phyloP scores from a whole-genome alignment of 345 rosid genomes.

The Camelina neglecta region DNA sequence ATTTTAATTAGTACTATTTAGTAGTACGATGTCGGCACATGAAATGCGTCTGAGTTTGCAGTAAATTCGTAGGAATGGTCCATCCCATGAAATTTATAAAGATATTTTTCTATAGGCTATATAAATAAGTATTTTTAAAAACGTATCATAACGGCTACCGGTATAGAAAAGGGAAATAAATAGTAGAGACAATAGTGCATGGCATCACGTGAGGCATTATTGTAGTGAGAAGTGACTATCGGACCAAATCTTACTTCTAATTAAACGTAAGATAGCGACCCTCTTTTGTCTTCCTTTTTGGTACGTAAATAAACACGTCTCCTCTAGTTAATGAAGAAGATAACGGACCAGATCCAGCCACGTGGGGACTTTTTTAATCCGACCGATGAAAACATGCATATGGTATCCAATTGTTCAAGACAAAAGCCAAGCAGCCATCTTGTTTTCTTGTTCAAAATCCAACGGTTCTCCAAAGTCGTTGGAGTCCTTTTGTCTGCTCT shows the following conservation, averaged over 20 bases:
- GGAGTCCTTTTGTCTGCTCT: neutral
- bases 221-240: neutral
- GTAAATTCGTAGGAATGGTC: neutral
- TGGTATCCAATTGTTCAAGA: slow-evolving; percentile 37
- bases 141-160: neutral
- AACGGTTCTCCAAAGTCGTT: slow-evolving; percentile 10
- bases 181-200: slow-evolving; percentile 26
- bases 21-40: neutral
- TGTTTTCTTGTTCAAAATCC: slow-evolving; percentile 34
- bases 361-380: neutral
- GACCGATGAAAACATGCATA: neutral
- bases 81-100: neutral
- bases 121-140: neutral
- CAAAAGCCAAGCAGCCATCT: slow-evolving; percentile 49
- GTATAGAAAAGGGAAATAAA: neutral
- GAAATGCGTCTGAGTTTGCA: neutral
- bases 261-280: neutral
- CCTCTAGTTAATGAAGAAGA: too few relatives aligned
- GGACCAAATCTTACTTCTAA: neutral
- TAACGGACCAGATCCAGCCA: neutral
- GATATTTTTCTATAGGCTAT: neutral
- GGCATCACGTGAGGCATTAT: slow-evolving; percentile 26
- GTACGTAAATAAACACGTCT: neutral
- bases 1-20: too few relatives aligned
- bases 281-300: neutral